Base-by-base conservation (phyloP, 2,329 filamentous ascomycete species). In the Epichloe elymi region DNA sequence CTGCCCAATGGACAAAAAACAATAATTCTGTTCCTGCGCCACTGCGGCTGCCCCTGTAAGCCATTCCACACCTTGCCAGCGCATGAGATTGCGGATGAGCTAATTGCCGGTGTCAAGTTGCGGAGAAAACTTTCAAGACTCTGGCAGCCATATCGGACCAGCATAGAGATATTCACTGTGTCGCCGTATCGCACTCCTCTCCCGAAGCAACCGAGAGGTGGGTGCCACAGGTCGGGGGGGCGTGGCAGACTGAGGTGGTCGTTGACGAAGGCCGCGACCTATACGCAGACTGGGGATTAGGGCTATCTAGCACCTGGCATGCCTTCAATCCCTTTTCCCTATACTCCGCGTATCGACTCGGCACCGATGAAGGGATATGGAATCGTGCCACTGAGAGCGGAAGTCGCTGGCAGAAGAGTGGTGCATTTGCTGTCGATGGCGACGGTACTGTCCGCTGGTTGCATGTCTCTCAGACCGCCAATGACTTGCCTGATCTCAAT, bases 1-100 rank as follows among this genome's bases (percentile, higher is more conserved):
- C 64, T 85, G n/a, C 74, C 76, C 1, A 65, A 70, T 41, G 67
- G 69, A 23, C 79, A 76, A 58, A 79, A 79, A 0, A 78, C 75
- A 0, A 62, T 88, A 1, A 66, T 88, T 19, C 74, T 79, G 15
- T 88, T 88, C 59, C 71, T 88, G 5, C 73, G 85, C 36, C 83
- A 88, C 63, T 88, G 83, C 62, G 85, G 84, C 36, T 86, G 83
- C 67, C 84, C 84, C 11, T 86, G 84, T 85, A 74, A 61, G 74
- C 65, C 33, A 5, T 45, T 19, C 17, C 17, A 12, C 12, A 38
- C n/a, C 26, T n/a, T 39, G 10, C n/a, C 36, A 38, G 37, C 14
- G 36, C 20, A n/a, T 12, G 23, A 11, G 5, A 5, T n/a, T n/a
- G 23, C 23, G 15, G 19, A 23, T 39, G n/a, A 36, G 17, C 53